Conservation (phyloP, 2,329 filamentous ascomycete species). For the Pseudogymnoascus sp. region DNA sequence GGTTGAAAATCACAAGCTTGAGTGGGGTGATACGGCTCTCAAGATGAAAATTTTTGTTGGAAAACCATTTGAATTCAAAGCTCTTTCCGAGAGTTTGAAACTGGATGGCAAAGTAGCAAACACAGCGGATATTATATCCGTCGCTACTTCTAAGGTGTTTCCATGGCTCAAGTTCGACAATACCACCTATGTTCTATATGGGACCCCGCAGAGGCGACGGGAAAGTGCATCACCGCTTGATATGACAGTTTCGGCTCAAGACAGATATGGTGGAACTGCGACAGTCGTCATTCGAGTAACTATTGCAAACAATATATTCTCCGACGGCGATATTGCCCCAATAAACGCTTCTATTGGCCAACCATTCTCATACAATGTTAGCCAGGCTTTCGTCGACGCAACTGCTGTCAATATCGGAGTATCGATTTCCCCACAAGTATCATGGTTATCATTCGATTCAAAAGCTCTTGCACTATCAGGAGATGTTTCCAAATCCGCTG, state of each 20-base stretch:
- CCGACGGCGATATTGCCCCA: constrained; percentile 8
- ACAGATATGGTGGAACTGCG: constrained; percentile 51
- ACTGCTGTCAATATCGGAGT: constrained; percentile 19
- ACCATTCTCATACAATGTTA: constrained; percentile 20
- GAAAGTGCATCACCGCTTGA: constrained; percentile 49
- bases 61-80: constrained; percentile 41
- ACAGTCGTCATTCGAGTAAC: constrained; percentile 42
- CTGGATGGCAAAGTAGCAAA: constrained; percentile 47
- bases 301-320: constrained; percentile 17
- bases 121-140: constrained; percentile 40
- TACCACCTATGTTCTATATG: constrained; percentile 51
- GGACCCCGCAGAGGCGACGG: constrained; percentile 43
- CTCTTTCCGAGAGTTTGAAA: constrained; percentile 42
- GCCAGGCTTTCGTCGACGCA: constrained; percentile 17
- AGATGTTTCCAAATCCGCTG: constrained; percentile 16
- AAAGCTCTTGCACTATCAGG: constrained; percentile 19
- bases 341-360: constrained; percentile 21
- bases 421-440: constrained; percentile 14
- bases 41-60: constrained; percentile 49
- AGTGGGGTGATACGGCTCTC: constrained; percentile 49
- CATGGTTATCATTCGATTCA: constrained; percentile 23
- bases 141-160: constrained; percentile 42
- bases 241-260: constrained; percentile 50
- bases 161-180: constrained; percentile 63
- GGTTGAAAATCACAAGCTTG: constrained; percentile 62